Conservation (phyloP, 129 eudicot genomes). For the Logfia minima region DNA sequence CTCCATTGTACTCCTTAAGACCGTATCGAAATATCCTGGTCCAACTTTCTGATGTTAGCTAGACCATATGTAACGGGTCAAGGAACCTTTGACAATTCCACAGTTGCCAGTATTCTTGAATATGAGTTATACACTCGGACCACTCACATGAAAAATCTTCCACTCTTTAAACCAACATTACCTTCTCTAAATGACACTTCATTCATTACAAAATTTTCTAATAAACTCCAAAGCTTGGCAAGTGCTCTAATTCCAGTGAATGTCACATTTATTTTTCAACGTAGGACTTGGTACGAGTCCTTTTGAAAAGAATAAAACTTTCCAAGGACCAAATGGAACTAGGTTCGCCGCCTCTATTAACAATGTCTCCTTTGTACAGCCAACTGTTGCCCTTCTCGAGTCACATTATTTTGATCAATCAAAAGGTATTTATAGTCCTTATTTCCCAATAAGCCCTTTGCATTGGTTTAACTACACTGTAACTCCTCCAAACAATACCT, state of each 20-base stretch:
- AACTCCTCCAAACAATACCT: not conserved
- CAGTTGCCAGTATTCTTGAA: not conserved
- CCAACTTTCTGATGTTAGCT: not conserved
- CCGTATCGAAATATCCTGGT: not conserved
- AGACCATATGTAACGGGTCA: not conserved
- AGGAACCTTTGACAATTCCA: not conserved
- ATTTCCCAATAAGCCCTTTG: not conserved
- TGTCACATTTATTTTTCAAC: not conserved
- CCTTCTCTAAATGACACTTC: not conserved
- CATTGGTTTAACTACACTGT: not conserved
- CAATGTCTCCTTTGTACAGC: conserved; percentile 4
- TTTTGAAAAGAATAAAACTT: conserved; percentile 3
- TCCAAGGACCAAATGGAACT: conserved; percentile 9
- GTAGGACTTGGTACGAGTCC: not conserved
- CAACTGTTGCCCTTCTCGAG: conserved; percentile 9
- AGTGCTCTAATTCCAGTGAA: not conserved
- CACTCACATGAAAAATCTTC: not conserved
- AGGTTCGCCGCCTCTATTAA: not conserved
- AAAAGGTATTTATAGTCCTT: conserved; percentile 6
- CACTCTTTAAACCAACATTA: conserved; percentile 3
- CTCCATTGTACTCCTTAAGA: not conserved
- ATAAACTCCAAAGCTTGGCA: not conserved
- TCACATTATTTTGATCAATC: conserved; percentile 2
- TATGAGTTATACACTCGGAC: not conserved
- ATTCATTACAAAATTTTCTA: not conserved